Conservation (phyloP, 768 basidiomycete genomes). For the Collybiopsis luxurians region DNA sequence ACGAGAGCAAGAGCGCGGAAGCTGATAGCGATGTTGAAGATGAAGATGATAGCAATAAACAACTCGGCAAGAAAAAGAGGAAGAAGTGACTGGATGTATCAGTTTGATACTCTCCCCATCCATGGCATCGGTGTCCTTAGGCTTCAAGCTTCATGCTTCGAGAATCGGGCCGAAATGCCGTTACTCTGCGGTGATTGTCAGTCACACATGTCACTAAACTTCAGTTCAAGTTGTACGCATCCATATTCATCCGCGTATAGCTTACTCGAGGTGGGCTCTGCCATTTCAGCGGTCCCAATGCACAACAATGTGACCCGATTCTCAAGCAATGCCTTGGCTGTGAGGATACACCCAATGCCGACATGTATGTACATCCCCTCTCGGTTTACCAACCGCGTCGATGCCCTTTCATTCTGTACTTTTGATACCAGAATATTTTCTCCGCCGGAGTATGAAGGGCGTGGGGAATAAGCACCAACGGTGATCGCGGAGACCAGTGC, state of each 20-base stretch:
- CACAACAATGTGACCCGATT: constrained; percentile 99
- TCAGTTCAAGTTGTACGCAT: constrained; percentile 59
- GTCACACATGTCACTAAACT: too few species aligned
- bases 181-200: too few species aligned
- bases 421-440: constrained; percentile 91
- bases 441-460: constrained; percentile 61
- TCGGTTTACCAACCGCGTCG: constrained; percentile 91
- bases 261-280: constrained; percentile 78
- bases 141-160: constrained; percentile 5
- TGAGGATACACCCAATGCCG: constrained; percentile 97
- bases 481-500: constrained; percentile 82
- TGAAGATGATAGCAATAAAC: neutral
- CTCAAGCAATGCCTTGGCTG: constrained; percentile 78
- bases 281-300: constrained; percentile 98
- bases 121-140: constrained; percentile 4
- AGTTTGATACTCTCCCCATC: constrained; percentile 50
- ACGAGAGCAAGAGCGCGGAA: neutral
- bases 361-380: constrained; percentile 88
- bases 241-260: constrained; percentile 60
- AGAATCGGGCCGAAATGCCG: constrained; percentile 18
- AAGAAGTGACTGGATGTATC: constrained; percentile 43
- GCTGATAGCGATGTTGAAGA: neutral
- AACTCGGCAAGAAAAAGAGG: neutral
- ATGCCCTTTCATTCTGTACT: constrained; percentile 88
- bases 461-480: constrained; percentile 30